Percentiles rank a stretch among this genome's conserved stretches.
These are phyloP conservation scores for Podospora pseudoanserina DNA, from an alignment of 495 filamentous ascomycete species.

Conservation along the genomic window DNA sequence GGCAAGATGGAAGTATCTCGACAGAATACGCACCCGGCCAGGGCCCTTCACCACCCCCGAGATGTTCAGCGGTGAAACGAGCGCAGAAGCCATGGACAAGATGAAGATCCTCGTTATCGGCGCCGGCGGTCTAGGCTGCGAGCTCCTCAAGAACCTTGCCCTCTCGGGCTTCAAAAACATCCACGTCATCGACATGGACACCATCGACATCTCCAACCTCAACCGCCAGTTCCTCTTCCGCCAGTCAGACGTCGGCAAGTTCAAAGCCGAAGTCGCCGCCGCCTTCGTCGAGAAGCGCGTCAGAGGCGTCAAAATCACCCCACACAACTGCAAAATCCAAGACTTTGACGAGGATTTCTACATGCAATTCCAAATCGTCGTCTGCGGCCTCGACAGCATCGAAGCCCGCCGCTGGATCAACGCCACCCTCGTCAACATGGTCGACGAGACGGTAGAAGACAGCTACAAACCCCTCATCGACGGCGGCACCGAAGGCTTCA, in stretches of 20 bases:
- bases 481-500: conserved; percentile 98
- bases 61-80: conserved; percentile 59
- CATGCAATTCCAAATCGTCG: conserved; percentile 90
- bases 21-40: conserved; percentile 66
- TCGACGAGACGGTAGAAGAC: conserved; percentile 67
- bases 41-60: conserved; percentile 78
- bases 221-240: conserved; percentile 98
- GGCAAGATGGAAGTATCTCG: conserved; percentile 62
- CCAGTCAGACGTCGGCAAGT: conserved; percentile 83
- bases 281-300: conserved; percentile 85
- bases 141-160: conserved; percentile 94
- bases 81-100: conserved; percentile 55
- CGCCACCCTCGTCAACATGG: conserved; percentile 83
- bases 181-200: conserved; percentile 99
- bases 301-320: conserved; percentile 85
- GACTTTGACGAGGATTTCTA: conserved; percentile 98
- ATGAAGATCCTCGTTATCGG: conserved; percentile 50
- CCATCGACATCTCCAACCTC: conserved; percentile 96
- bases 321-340: conserved; percentile 91
- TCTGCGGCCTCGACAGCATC: conserved; percentile 97
- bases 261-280: conserved; percentile 91
- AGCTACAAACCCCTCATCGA: conserved; percentile 89
- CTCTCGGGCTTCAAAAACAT: conserved; percentile 95
- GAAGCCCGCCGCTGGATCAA: conserved; percentile 99
- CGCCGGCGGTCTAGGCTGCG: conserved; percentile 92